These are phyloP conservation scores for Spergularia bocconei DNA, from an alignment of 148 eudicot genomes.

Conservation along the genomic window DNA sequence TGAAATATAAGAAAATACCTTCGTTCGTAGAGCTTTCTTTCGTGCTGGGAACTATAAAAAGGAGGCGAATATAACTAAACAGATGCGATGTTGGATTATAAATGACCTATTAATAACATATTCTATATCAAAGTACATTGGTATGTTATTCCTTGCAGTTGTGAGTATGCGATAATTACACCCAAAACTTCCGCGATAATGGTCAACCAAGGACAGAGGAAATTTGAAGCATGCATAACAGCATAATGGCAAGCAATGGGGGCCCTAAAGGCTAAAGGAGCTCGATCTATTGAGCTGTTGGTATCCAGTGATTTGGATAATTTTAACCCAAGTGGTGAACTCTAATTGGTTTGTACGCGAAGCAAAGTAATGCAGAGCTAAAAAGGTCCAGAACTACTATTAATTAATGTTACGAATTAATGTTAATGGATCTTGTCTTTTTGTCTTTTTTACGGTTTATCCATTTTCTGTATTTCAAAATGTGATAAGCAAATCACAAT, in stretches of 20 bases:
- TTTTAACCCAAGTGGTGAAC: neutral
- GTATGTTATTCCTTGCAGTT: no score
- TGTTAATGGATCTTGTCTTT: neutral
- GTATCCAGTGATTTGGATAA: neutral
- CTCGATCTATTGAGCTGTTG: neutral
- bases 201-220: neutral
- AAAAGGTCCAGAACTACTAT: neutral
- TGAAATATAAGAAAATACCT: no score
- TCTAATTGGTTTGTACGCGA: slow-evolving; percentile 7
- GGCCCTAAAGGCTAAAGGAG: neutral
- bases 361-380: slow-evolving; percentile 5
- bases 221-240: slow-evolving; percentile 2
- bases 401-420: no score
- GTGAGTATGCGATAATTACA: no score
- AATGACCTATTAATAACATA: no score
- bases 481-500: neutral
- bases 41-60: no score
- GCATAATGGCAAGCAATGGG: slow-evolving; percentile 12
- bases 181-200: no score
- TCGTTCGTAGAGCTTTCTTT: no score
- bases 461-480: no score
- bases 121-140: no score
- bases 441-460: neutral
- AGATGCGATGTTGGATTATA: no score
- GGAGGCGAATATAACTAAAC: no score